Evolutionary conservation across 495 filamentous ascomycete species (phyloP), one percentile per base, ranked within the genome.

Genomic region (Penicillium taxi): DNA sequence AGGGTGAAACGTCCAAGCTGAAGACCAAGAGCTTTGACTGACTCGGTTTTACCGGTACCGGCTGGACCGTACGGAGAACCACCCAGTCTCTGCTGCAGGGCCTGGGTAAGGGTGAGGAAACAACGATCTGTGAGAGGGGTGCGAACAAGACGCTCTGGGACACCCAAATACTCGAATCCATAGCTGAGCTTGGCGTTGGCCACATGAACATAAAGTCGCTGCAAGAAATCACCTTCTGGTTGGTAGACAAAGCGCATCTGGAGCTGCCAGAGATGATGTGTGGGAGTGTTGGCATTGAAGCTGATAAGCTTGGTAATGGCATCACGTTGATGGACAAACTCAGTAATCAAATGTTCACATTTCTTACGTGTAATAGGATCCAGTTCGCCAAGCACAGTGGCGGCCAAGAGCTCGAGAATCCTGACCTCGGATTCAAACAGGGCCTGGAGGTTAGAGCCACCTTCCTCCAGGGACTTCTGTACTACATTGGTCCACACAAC

Each of bases 31-130:
- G 91, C 91, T 63, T 99, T 99, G 50, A 99, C 91, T 0, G 91
- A 96, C 53, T 99, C 91, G 1, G 91, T 99, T 63, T 99, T 99
- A 55, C 91, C 91, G n/a, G 91, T 99, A 67, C 91, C 91, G 26
- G 91, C 91, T 25, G 91, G 91, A 18, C 91, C 91, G 52, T 99
- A 99, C 3, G 91, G 91, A 28, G 91, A 99, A 28, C 91, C 91
- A 61, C 91, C 91, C 26, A 99, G 76, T 53, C 88, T 76, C 55
- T 99, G 91, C 53, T 84, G 93, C 26, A 96, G 73, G 5, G 91
- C 91, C 67, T 96, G 91, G 13, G 87, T 96, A 19, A 96, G 75
- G 7, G 91, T 99, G 30, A 96, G 75, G 75, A 96, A 99, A 66
- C 91, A 99, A 30, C 93, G 82, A 54, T 99, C 91, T 6, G 91